A percentile compares a stretch with the other conserved stretches of the same genome.
phyloP scores from a whole-genome alignment of 2,329 filamentous ascomycete genomes.

The Scolecobasidium constrictum region DNA sequence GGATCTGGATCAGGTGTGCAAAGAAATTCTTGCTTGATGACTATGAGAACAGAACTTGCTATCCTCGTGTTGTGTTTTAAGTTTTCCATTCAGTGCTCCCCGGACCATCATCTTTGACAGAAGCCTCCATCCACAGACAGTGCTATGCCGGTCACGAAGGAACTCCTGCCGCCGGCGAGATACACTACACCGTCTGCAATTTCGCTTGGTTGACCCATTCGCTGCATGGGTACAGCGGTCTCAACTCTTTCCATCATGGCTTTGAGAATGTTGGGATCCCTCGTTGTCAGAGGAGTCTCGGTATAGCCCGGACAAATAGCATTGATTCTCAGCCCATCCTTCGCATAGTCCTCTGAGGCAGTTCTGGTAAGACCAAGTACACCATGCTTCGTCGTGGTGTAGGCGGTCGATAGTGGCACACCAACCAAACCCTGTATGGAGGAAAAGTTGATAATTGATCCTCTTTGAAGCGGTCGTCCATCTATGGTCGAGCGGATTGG shows the following conservation, averaged over 20 bases:
- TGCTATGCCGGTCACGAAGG: too few relatives aligned
- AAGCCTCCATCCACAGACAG: too few relatives aligned
- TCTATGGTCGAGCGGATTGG: constrained; percentile 27
- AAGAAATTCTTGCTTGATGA: too few relatives aligned
- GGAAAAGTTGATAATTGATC: constrained; percentile 27
- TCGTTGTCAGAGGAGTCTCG: constrained; percentile 17
- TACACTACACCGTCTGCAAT: constrained; percentile 21
- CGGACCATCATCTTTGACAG: too few relatives aligned
- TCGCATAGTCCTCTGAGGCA: constrained; percentile 39
- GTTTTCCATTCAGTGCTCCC: too few relatives aligned
- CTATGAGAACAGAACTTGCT: too few relatives aligned
- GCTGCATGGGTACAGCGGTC: constrained; percentile 17
- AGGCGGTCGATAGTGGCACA: constrained; percentile 23
- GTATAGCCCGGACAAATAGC: constrained; percentile 22
- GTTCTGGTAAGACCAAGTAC: constrained; percentile 33
- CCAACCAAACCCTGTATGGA: constrained; percentile 29
- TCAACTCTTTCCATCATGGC: constrained; percentile 17
- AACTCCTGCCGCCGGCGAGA: too few relatives aligned
- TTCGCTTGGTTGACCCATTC: constrained; percentile 16
- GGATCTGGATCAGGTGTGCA: too few relatives aligned
- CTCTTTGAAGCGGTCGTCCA: constrained; percentile 19
- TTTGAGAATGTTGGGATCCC: constrained; percentile 14
- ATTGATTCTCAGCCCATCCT: constrained; percentile 33
- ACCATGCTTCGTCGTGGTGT: constrained; percentile 6
- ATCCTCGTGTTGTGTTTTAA: too few relatives aligned